Conservation (phyloP, 2,329 filamentous ascomycete genomes). For the Claviceps sp. region DNA sequence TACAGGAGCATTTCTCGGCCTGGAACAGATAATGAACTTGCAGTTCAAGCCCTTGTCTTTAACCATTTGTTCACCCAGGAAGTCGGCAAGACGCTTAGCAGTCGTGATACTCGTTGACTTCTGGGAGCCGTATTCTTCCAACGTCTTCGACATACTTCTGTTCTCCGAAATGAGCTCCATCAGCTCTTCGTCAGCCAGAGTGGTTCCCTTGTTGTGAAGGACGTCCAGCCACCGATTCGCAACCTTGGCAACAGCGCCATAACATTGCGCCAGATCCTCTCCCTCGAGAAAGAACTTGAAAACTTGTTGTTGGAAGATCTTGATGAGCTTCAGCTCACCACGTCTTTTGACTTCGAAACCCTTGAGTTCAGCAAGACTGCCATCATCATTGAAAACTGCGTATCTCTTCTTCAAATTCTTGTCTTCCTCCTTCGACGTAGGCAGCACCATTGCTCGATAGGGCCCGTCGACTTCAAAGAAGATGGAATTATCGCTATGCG, state of each 20-base stretch:
- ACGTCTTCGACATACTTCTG: slow-evolving; percentile 90
- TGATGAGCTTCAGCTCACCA: slow-evolving; percentile 97
- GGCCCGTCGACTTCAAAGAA: slow-evolving; percentile 99
- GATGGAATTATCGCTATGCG: slow-evolving; percentile 96
- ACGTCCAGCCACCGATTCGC: slow-evolving; percentile 97
- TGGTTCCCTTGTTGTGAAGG: slow-evolving; percentile 73
- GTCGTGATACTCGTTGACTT: slow-evolving; percentile 99
- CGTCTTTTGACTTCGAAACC: slow-evolving; percentile 95
- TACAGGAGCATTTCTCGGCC: slow-evolving; percentile 76
- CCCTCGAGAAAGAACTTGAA: slow-evolving; percentile 99
- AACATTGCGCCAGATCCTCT: slow-evolving; percentile 74
- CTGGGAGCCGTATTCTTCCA: slow-evolving; percentile 89
- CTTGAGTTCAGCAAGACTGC: slow-evolving; percentile 87
- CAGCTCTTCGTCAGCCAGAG: slow-evolving; percentile 87
- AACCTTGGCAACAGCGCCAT: slow-evolving; percentile 81
- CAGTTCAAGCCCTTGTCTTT: slow-evolving; percentile 99
- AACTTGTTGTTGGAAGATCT: slow-evolving; percentile 98
- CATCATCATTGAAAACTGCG: slow-evolving; percentile 97
- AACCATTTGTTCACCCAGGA: slow-evolving; percentile 95
- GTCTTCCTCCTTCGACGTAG: slow-evolving; percentile 96
- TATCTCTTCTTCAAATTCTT: slow-evolving; percentile 99
- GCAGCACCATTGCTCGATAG: slow-evolving; percentile 93
- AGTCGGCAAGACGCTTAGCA: slow-evolving; percentile 85
- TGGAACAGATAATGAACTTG: slow-evolving; percentile 95
- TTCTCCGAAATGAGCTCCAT: slow-evolving; percentile 99